Evolutionary conservation across 345 rosid genomes (phyloP), one percentile per base, ranked within the genome.

Genomic region (Populus nigra): DNA sequence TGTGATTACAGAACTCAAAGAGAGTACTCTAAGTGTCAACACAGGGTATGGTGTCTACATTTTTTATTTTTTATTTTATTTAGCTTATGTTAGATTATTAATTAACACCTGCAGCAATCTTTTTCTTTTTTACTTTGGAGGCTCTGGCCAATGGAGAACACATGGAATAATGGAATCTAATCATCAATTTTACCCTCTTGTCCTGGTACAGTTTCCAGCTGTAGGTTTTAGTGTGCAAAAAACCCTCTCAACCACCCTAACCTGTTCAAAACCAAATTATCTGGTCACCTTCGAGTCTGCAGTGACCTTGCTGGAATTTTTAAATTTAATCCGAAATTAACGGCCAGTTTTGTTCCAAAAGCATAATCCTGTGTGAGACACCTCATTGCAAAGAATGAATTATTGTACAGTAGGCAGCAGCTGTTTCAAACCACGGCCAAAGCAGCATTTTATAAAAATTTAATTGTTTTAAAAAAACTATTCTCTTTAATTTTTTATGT

Each of bases 131-230:
- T 5, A 12, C 45, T 50, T 72, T 62, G 73, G 63, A 38, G 76
- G 67, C 81, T 76, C 79, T 81, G 69, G 68, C 71, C 53, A 59
- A 23, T 23, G 38, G 70, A 62, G 67, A 35, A 82, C 87, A 85
- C 2, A 83, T 67, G 78, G 89, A 88, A 86, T 85, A 88, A 83
- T 85, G 91, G 91, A 86, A 86, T 88, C 91, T 84, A 86, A 85
- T 87, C 77, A 85, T 85, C 76, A 68, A 81, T 76, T 79, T 81
- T 83, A 86, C 79, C 87, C 72, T 38, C 74, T 83, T 86, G 87
- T 86, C 88, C 81, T 84, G 79, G 80, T 78, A 78, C 83, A 73
- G 55, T 80, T 72, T 83, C 89, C 91, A 88, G 88, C 89, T 88
- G 89, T 85, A 69, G 78, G 16, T 41, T 33, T 49, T 67, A 39